Conservation (phyloP, 805 yeast species). For the Blastobotrys muscicola region DNA sequence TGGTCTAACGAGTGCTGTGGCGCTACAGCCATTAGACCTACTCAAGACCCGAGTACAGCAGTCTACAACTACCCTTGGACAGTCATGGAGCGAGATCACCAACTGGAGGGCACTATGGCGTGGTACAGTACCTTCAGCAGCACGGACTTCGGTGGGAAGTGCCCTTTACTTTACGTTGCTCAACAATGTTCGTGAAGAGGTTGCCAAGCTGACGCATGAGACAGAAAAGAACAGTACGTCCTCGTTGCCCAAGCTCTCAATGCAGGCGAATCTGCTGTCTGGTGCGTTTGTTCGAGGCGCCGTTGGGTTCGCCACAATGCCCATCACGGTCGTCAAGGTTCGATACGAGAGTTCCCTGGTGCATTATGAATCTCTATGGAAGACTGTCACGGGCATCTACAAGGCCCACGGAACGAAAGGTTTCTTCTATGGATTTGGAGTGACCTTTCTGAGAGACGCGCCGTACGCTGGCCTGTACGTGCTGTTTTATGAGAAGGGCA, state of each 20-base stretch:
- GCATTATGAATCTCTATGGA: constrained; percentile 51
- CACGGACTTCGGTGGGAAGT: constrained; percentile 85
- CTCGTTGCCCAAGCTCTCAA: constrained; percentile 58
- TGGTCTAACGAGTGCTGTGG: constrained; percentile 72
- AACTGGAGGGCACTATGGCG: constrained; percentile 60
- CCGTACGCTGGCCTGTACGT: constrained; percentile 95
- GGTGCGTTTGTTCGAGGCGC: constrained; percentile 74
- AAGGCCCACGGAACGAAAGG: constrained; percentile 47
- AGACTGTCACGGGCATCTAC: constrained; percentile 52
- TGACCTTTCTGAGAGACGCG: constrained; percentile 83
- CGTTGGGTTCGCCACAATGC: constrained; percentile 89
- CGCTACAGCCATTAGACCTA: constrained; percentile 81
- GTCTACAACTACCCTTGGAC: constrained; percentile 17
- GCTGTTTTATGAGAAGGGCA: constrained; percentile 69
- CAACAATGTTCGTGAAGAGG: constrained; percentile 46
- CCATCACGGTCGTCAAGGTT: constrained; percentile 83
- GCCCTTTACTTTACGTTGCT: constrained; percentile 74
- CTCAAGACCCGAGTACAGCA: constrained; percentile 84
- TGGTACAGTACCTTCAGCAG: constrained; percentile 85
- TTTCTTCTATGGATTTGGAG: constrained; percentile 79
- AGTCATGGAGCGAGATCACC: constrained; percentile 16
- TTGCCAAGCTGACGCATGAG: constrained; percentile 29
- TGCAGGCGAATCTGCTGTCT: constrained; percentile 56
- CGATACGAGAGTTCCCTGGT: constrained; percentile 78
- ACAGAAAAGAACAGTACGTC: neutral